A percentile compares a stretch with the other conserved stretches of the same genome.
phyloP scores from a whole-genome alignment of 2,329 filamentous ascomycete species.

The Aspergillus latus region DNA sequence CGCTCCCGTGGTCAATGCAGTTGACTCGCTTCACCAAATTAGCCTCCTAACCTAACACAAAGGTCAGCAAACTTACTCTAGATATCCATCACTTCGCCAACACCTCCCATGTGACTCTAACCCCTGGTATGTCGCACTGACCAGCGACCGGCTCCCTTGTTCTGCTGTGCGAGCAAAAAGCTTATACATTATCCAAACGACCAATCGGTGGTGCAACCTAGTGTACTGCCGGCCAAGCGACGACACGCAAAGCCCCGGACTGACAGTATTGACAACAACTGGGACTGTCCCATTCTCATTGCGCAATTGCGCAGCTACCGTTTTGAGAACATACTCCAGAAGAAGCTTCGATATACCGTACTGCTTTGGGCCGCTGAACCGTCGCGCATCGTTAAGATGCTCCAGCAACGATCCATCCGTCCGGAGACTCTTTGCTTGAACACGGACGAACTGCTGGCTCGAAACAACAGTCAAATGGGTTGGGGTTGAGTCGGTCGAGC shows the following conservation, averaged over 20 bases:
- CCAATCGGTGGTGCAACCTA: conserved; percentile 35
- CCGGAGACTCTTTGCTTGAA: conserved; percentile 33
- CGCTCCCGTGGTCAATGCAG: conserved; percentile 31
- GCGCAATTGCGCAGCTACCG: conserved; percentile 33
- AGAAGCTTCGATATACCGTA: conserved; percentile 47
- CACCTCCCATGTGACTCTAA: conserved; percentile 45
- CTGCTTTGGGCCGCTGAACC: conserved; percentile 35
- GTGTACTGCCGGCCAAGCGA: conserved; percentile 44
- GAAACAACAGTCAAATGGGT: conserved; percentile 49
- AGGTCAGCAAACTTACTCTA: conserved; percentile 31
- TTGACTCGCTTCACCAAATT: not conserved
- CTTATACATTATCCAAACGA: conserved; percentile 36
- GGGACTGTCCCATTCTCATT: conserved; percentile 36
- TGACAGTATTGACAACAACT: conserved; percentile 47
- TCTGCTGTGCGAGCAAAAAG: conserved; percentile 46
- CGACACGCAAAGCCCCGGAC: conserved; percentile 47
- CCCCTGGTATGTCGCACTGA: conserved; percentile 44
- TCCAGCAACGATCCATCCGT: conserved; percentile 34
- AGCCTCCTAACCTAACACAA: not conserved
- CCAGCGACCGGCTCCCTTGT: conserved; percentile 45
- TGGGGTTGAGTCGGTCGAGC: conserved; percentile 31
- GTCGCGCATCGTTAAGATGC: conserved; percentile 32
- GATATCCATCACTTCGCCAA: conserved; percentile 44
- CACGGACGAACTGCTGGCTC: conserved; percentile 41
- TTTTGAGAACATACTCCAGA: conserved; percentile 44